Evolutionary conservation across 495 filamentous ascomycete genomes (phyloP).

Genomic region (Trichoderma virens): DNA sequence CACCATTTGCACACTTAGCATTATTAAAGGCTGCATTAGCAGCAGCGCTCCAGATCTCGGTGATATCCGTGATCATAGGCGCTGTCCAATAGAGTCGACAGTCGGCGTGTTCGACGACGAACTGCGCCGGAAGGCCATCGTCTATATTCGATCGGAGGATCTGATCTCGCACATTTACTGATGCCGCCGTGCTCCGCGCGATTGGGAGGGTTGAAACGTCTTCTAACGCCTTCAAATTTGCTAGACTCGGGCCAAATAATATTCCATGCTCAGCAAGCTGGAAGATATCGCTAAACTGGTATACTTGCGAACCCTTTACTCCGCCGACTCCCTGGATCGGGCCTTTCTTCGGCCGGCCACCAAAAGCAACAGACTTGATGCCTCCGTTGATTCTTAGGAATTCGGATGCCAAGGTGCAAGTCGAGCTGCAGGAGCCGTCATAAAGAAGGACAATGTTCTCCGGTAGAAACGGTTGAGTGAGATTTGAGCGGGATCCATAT

Average conservation of each 20-base stretch:
- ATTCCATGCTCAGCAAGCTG: background rate
- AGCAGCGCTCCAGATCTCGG: slow-evolving; percentile 41
- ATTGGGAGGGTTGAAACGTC: slow-evolving; percentile 8
- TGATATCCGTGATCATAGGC: slow-evolving; percentile 38
- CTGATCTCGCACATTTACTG: slow-evolving; percentile 35
- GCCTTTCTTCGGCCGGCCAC: slow-evolving; percentile 47
- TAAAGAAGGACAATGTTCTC: slow-evolving; percentile 31
- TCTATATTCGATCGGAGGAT: slow-evolving; percentile 27
- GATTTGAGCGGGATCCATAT: slow-evolving; percentile 31
- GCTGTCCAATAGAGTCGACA: slow-evolving; percentile 50
- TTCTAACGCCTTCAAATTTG: background rate
- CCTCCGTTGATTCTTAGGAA: slow-evolving; percentile 47
- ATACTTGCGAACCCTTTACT: slow-evolving; percentile 44
- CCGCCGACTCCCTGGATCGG: slow-evolving; percentile 59
- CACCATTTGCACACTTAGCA: background rate
- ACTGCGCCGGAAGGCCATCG: slow-evolving; percentile 40
- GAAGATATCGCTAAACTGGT: background rate
- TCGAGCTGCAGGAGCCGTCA: slow-evolving; percentile 58
- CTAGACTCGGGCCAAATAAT: background rate
- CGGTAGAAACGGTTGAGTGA: slow-evolving; percentile 33
- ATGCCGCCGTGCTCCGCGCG: slow-evolving; percentile 20
- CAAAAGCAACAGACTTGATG: slow-evolving; percentile 53
- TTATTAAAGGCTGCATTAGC: slow-evolving; percentile 22
- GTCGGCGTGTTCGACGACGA: slow-evolving; percentile 45
- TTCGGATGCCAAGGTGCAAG: slow-evolving; percentile 53